Base-by-base conservation (phyloP, 108 stramenopile species). In the Parmales sp. region DNA sequence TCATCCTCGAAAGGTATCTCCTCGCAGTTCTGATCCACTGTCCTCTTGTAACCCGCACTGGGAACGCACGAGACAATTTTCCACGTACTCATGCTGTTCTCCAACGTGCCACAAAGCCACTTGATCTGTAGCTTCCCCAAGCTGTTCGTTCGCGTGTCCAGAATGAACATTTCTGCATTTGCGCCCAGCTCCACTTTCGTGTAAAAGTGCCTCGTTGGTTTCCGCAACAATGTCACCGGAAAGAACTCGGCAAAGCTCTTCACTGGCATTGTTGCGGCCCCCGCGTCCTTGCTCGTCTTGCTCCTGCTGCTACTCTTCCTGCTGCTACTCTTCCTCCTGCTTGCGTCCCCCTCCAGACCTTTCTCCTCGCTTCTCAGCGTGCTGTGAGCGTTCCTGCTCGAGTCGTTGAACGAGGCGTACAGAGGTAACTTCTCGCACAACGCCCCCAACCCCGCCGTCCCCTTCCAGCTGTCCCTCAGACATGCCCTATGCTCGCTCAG, bases 391-490 rank as follows among this genome's bases (percentile, higher is more conserved):
- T 34, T 34, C 54, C 36, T 60, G 5, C 31, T 60, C 31, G 54
- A 11, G 54, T 60, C 54, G 28, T 60, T 60, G 54, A 60, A 60
- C 9, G 54, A 28, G 16, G n/a, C 13, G 54, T 34, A 60, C 31
- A 60, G 31, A 34, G 54, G 28, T 6, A 60, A 16, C 16, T 28
- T 34, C 25, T 11, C 1, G 4, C 31, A 28, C 3, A 20, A 11
- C n/a, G 54, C 28, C 2, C 8, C 25, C 3, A 60, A 16, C 5
- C 36, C 54, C 16, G 5, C 29, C 54, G 31, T 34, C 54, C 54
- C 13, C 3, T 20, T 5, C 29, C 29, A 34, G 29, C 36, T 20
- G 29, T 60, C 31, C 28, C 54, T 23, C 29, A 0, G 54, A 31
- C 13, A n/a, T n/a, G n/a, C n/a, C n/a, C n/a, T n/a, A n/a, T n/a